These are phyloP conservation scores for Papiliotrema flavescens DNA, from an alignment of 1,284 basidiomycete species.

Conservation along the genomic window DNA sequence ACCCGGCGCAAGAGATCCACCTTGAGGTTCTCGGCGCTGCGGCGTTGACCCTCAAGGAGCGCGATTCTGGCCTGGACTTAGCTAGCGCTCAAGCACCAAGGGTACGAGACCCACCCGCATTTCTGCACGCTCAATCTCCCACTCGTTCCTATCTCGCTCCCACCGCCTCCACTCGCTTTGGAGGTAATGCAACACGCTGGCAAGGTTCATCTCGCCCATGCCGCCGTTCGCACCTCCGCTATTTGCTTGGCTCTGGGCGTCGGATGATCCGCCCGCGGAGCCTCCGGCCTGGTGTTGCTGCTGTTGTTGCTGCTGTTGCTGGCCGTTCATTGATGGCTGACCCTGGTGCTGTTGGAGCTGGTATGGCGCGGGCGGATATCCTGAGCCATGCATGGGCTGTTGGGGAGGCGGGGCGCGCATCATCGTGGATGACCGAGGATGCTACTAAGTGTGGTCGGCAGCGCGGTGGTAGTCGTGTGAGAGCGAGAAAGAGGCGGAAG, in stretches of 20 bases:
- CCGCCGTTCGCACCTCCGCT: slow-evolving; percentile 44
- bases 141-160: slow-evolving; percentile 96
- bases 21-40: slow-evolving; percentile 95
- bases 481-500: neutral
- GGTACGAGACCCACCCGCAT: slow-evolving; percentile 94
- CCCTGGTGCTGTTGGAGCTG: slow-evolving; percentile 13
- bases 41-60: slow-evolving; percentile 91
- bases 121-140: slow-evolving; percentile 99
- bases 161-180: slow-evolving; percentile 97
- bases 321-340: slow-evolving; percentile 16
- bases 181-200: slow-evolving; percentile 91
- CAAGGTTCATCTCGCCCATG: slow-evolving; percentile 72
- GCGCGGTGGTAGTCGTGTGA: neutral
- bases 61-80: slow-evolving; percentile 79
- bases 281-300: neutral
- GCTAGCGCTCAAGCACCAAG: too few relatives aligned
- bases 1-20: slow-evolving; percentile 92
- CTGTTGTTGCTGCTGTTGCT: slow-evolving; percentile 18
- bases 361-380: neutral
- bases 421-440: neutral
- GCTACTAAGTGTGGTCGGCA: neutral
- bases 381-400: neutral
- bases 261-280: slow-evolving; percentile 10
- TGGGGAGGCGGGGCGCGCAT: too few relatives aligned
- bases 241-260: slow-evolving; percentile 29